A percentile compares a stretch with the other conserved stretches of the same genome.
Conservation (phyloP, 2,329 filamentous ascomycete genomes). For the Claviceps paspali region DNA sequence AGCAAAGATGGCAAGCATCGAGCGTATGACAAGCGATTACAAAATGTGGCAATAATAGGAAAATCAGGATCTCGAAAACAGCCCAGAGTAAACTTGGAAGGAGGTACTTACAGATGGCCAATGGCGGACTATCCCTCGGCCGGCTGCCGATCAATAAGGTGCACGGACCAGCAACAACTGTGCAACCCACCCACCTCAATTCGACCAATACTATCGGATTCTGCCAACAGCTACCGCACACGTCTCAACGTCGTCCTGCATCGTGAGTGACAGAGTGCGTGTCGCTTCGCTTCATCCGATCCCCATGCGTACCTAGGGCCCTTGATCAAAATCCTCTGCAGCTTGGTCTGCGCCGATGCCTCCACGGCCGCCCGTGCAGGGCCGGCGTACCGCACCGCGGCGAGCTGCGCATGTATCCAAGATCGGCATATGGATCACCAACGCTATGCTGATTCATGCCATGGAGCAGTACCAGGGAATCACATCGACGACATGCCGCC, state of each 20-base stretch:
- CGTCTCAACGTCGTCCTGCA: neutral
- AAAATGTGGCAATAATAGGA: neutral
- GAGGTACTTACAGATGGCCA: too few relatives aligned
- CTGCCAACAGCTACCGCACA: neutral
- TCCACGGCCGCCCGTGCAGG: constrained; percentile 13
- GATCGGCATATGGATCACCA: constrained; percentile 18
- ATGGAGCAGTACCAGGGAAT: constrained; percentile 16
- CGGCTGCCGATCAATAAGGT: neutral
- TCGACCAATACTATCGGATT: neutral
- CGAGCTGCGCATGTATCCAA: constrained; percentile 8
- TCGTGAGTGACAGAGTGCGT: neutral
- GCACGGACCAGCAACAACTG: neutral
- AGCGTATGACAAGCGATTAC: neutral
- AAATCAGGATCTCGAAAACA: neutral
- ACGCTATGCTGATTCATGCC: constrained; percentile 17
- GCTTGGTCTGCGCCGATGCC: constrained; percentile 13
- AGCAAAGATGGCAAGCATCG: neutral
- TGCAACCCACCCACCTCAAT: too few relatives aligned
- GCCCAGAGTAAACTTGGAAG: neutral
- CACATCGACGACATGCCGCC: constrained; percentile 11
- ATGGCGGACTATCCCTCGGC: constrained; percentile 1
- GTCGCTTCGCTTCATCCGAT: too few relatives aligned
- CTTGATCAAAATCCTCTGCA: neutral
- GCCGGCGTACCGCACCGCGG: constrained; percentile 12
- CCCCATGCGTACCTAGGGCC: neutral